Evolutionary conservation across 345 rosid genomes (phyloP).

Genomic region (Arabidopsis arenosa): DNA sequence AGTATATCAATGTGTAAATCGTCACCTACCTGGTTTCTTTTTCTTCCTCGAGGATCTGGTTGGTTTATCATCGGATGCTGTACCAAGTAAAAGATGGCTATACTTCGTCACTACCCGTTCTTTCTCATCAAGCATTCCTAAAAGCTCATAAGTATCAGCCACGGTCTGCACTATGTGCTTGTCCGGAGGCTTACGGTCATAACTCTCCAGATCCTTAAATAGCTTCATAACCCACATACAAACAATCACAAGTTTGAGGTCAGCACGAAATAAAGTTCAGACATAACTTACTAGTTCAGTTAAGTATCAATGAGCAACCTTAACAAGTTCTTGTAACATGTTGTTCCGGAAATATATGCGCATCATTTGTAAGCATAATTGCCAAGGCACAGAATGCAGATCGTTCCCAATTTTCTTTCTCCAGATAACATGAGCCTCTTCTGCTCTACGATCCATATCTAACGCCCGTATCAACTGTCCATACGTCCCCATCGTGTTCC

Average conservation of each 20-base stretch:
- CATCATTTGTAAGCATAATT: constrained; percentile 73
- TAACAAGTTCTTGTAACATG: constrained; percentile 73
- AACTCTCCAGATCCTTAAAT: constrained; percentile 82
- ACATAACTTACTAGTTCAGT: constrained; percentile 2
- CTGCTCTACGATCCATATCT: constrained; percentile 88
- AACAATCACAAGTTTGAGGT: constrained; percentile 21
- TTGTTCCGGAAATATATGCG: constrained; percentile 80
- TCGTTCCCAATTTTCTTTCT: constrained; percentile 68
- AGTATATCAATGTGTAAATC: neutral
- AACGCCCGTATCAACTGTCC: constrained; percentile 76
- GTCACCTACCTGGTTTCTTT: constrained; percentile 53
- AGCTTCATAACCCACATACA: constrained; percentile 55
- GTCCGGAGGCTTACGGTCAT: constrained; percentile 79
- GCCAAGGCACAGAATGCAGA: constrained; percentile 96
- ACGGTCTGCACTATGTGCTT: constrained; percentile 75
- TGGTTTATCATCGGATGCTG: constrained; percentile 39
- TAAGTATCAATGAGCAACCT: constrained; percentile 49
- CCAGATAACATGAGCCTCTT: constrained; percentile 92
- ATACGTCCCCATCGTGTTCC: constrained; percentile 84
- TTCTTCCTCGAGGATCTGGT: constrained; percentile 50
- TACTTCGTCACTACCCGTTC: constrained; percentile 66
- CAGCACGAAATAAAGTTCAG: neutral
- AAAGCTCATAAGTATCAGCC: constrained; percentile 76
- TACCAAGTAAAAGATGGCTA: constrained; percentile 52
- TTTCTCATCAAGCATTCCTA: constrained; percentile 73